These are phyloP conservation scores for Backusella macrospora DNA, from an alignment of 192 early-diverging fungal genomes.

Conservation along the genomic window DNA sequence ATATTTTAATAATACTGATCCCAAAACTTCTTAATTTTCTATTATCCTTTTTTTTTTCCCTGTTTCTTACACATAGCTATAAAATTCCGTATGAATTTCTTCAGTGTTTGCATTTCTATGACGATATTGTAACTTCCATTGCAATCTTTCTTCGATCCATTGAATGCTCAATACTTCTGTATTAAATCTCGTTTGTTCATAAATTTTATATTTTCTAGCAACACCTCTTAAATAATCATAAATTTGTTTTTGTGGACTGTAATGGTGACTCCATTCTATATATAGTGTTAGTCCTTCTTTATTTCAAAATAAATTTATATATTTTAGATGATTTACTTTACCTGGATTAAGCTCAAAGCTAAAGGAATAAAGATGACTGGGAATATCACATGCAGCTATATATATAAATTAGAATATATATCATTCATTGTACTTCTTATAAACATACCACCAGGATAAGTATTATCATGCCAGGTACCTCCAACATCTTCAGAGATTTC, in stretches of 20 bases:
- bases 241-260: constrained; percentile 44
- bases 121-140: constrained; percentile 39
- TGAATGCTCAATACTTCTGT: constrained; percentile 40
- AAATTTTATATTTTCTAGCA: constrained; percentile 42
- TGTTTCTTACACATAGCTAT: constrained; percentile 8
- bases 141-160: constrained; percentile 41
- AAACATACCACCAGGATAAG: constrained; percentile 40
- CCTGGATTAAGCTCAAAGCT: constrained; percentile 47
- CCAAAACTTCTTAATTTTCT: not conserved
- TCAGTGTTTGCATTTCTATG: not conserved
- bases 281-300: too few relatives aligned
- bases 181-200: constrained; percentile 42
- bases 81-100: constrained; percentile 4
- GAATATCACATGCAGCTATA: constrained; percentile 46
- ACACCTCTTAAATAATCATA: constrained; percentile 41
- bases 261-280: constrained; percentile 42
- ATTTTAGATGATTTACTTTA: constrained; percentile 6
- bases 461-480: constrained; percentile 55
- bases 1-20: not conserved
- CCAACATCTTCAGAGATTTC: constrained; percentile 53
- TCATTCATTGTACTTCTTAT: too few relatives aligned
- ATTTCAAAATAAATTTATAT: not conserved
- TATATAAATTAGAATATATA: not conserved
- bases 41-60: not conserved
- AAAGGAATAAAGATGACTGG: constrained; percentile 44